Percentiles rank a stretch among this genome's conserved stretches.
Conservation (phyloP, 352 stramenopile species). For the Saprolegnia diclina region DNA sequence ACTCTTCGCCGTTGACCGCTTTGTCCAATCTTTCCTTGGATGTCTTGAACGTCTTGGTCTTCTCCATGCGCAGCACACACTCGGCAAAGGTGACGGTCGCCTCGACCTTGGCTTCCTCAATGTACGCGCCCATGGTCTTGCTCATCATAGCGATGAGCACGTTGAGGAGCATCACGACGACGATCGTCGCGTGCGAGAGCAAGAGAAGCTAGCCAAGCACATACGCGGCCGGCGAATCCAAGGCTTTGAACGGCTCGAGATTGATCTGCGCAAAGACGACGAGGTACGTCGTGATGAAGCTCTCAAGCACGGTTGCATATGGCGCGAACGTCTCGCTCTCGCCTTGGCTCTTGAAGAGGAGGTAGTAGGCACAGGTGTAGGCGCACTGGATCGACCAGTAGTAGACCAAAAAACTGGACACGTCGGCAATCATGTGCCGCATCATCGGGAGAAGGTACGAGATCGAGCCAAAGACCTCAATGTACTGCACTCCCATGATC, state of each 20-base stretch:
- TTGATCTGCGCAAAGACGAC: slow-evolving; percentile 3
- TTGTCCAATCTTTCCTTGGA: no score
- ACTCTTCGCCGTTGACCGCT: no score
- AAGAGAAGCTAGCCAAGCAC: not conserved
- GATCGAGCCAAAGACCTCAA: not conserved
- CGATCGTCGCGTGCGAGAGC: no score
- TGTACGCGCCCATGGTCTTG: slow-evolving; percentile 18
- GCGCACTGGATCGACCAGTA: not conserved
- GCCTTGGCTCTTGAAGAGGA: not conserved
- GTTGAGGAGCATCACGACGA: no score
- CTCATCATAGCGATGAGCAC: no score
- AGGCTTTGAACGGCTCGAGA: not conserved
- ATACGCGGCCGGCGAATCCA: not conserved
- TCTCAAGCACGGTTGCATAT: not conserved
- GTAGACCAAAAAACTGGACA: not conserved
- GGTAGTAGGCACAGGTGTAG: not conserved
- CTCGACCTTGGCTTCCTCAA: no score
- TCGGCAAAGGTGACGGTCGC: no score
- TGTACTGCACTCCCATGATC: not conserved
- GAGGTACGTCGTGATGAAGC: not conserved
- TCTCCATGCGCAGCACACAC: no score
- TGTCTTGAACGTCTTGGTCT: no score
- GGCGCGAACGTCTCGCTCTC: no score
- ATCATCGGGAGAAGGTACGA: not conserved
- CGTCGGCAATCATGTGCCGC: not conserved